These are phyloP conservation scores for Nicotiana knightiana DNA, from an alignment of 257 asterid species.

Conservation along the genomic window DNA sequence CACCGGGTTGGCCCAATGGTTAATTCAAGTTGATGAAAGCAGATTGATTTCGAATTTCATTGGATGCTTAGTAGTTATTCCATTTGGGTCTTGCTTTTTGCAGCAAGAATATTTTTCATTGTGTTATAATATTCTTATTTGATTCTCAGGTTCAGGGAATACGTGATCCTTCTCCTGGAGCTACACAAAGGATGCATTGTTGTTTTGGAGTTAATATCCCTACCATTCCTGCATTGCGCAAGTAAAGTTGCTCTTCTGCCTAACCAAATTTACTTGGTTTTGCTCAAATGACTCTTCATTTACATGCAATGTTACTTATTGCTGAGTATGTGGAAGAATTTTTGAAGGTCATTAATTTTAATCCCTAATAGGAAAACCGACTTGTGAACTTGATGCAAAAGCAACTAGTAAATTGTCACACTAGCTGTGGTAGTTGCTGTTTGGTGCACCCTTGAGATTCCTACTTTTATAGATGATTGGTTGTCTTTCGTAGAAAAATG, in stretches of 20 bases:
- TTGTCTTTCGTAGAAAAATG: no score
- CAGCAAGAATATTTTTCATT: neutral
- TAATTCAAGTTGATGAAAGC: neutral
- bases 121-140: neutral
- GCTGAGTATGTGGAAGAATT: neutral
- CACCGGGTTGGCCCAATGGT: no score
- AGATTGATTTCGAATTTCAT: neutral
- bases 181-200: slow-evolving; percentile 51
- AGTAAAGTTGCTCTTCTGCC: slow-evolving; percentile 32
- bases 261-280: slow-evolving; percentile 4
- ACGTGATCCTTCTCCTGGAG: slow-evolving; percentile 46
- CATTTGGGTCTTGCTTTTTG: neutral
- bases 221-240: slow-evolving; percentile 67
- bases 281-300: neutral
- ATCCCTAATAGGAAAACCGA: neutral
- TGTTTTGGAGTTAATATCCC: slow-evolving; percentile 71
- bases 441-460: no score
- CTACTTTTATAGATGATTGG: no score
- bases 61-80: neutral
- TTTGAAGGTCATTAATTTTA: neutral
- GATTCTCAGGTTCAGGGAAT: slow-evolving; percentile 54
- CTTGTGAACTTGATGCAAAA: slow-evolving; percentile 1
- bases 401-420: neutral
- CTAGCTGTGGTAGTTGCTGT: neutral
- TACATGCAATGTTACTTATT: neutral